Evolutionary conservation across 176 grass and related monocot species (phyloP).

Genomic region (Oryza meridionalis): DNA sequence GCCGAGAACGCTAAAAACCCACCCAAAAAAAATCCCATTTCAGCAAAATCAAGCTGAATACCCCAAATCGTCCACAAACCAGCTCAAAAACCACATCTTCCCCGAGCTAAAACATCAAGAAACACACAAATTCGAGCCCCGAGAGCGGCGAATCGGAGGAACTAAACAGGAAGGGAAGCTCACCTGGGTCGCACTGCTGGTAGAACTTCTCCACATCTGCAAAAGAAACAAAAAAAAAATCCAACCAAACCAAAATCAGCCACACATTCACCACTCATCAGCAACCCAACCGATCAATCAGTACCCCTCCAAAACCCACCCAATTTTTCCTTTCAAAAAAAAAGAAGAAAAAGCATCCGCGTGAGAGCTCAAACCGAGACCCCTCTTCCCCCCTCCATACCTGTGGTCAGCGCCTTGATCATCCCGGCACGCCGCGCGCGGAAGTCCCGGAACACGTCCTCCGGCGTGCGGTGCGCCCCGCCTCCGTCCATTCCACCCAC

Average conservation of each 20-base stretch:
- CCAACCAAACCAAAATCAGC: constrained; percentile 33
- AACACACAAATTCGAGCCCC: neutral
- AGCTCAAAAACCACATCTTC: neutral
- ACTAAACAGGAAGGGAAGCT: neutral
- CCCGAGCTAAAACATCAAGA: neutral
- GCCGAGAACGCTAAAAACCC: constrained; percentile 9
- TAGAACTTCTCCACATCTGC: constrained; percentile 94
- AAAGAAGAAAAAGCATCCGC: too few species aligned
- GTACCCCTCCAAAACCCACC: neutral
- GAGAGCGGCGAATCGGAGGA: neutral
- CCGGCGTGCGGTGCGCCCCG: constrained; percentile 67
- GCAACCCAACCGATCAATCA: constrained; percentile 5
- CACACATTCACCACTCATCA: neutral
- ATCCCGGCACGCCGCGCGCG: constrained; percentile 81
- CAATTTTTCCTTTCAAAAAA: too few species aligned
- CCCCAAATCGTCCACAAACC: neutral
- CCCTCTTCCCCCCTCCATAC: constrained; percentile 17
- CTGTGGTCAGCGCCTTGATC: constrained; percentile 92
- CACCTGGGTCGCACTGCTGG: constrained; percentile 90
- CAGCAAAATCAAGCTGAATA: neutral
- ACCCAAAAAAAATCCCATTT: neutral
- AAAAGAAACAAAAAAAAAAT: constrained; percentile 7
- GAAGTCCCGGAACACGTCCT: constrained; percentile 96
- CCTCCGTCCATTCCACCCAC: constrained; percentile 47
- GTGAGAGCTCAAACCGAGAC: too few species aligned